These are phyloP conservation scores for Hyphopichia buzzinii DNA, from an alignment of 1,139 yeast genomes.

Conservation along the genomic window DNA sequence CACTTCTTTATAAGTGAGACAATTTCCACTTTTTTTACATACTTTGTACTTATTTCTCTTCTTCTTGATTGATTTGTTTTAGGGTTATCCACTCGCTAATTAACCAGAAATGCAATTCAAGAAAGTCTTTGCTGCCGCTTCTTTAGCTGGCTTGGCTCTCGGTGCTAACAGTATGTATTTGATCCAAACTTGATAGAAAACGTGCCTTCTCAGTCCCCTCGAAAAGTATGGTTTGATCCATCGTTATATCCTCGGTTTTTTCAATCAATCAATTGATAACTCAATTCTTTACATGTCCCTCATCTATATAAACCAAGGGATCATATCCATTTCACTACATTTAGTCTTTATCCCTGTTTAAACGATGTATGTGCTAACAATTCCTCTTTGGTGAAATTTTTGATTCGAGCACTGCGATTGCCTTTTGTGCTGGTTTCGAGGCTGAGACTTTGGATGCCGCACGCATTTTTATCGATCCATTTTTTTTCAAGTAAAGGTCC, in stretches of 20 bases:
- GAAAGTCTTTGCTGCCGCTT: slow-evolving; percentile 44
- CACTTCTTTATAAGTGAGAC: not conserved
- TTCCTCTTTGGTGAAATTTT: not conserved
- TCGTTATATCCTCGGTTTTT: no score
- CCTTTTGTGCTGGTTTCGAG: not conserved
- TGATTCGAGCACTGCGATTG: not conserved
- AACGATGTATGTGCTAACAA: not conserved
- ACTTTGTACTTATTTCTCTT: not conserved
- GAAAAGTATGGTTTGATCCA: no score
- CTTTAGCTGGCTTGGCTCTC: slow-evolving; percentile 45
- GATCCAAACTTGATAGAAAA: no score
- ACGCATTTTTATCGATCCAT: not conserved
- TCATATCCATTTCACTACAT: no score
- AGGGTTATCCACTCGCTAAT: not conserved
- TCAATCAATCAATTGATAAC: no score
- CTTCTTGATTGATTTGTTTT: no score
- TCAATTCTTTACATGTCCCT: no score
- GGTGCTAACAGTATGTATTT: slow-evolving; percentile 51
- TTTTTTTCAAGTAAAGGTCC: no score
- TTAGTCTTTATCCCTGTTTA: no score
- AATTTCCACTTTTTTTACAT: not conserved
- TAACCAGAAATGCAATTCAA: slow-evolving; percentile 47
- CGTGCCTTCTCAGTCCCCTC: no score
- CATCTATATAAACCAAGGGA: no score
- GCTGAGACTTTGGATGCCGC: not conserved